phyloP scores from a whole-genome alignment of 2,329 filamentous ascomycete species.

The Pezicula neosporulosa region DNA sequence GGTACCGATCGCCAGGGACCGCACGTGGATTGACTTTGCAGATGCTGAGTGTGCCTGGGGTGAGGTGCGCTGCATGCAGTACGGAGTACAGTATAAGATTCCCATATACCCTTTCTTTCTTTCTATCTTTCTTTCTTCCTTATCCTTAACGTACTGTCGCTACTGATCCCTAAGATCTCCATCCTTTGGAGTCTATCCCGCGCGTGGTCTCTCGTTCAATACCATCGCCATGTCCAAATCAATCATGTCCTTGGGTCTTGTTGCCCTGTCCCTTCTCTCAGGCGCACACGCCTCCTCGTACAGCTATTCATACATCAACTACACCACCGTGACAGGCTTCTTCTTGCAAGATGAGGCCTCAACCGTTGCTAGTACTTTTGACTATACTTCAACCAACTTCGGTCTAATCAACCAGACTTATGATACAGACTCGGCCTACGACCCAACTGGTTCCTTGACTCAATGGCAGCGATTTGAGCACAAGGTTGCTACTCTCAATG shows the following conservation, averaged over 20 bases:
- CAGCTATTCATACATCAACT: conserved; percentile 52
- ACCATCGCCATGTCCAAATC: neutral
- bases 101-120: neutral
- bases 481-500: conserved; percentile 54
- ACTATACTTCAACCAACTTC: conserved; percentile 61
- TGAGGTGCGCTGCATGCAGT: neutral
- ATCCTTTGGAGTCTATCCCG: neutral
- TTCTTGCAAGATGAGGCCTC: conserved; percentile 60
- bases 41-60: no score
- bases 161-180: neutral
- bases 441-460: conserved; percentile 36
- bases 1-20: no score
- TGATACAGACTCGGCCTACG: conserved; percentile 44
- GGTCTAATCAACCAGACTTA: conserved; percentile 63
- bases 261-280: neutral
- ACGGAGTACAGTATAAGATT: neutral
- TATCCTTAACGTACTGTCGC: neutral
- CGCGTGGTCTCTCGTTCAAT: neutral
- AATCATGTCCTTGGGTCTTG: neutral
- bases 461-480: conserved; percentile 64
- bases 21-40: no score
- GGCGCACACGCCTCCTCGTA: conserved; percentile 23
- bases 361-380: conserved; percentile 55
- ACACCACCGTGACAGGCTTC: conserved; percentile 57
- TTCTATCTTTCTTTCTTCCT: neutral